Base-by-base conservation (phyloP, 73 alveolate genomes). In the Stentor roeselii region DNA sequence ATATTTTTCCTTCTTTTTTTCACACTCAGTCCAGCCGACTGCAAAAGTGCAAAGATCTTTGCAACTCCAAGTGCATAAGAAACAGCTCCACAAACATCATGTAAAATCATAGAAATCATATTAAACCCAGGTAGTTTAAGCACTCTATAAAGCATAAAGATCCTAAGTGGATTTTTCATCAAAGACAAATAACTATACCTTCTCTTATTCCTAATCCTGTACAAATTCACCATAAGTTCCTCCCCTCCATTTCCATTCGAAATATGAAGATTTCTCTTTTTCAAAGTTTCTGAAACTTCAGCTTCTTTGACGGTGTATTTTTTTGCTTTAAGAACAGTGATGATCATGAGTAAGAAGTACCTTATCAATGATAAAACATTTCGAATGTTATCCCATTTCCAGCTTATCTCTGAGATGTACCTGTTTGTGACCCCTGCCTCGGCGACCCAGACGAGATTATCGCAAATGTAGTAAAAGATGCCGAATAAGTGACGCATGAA, bases 371-470 rank as follows among this genome's bases (percentile, higher is more conserved):
- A 67, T 2, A 67, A 21, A 27, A 32, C n/a, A 32, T 67, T 32
- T 32, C 34, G 21, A 11, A 40, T 34, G 37, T 40, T 67, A 27
- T 67, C 80, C 80, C 80, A 67, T 67, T 67, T 67, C 80, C 80
- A 67, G 14, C 14, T 30, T 2, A 40, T n/a, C 27, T 32, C 37
- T 21, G 37, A 67, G 11, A 67, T 32, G 34, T 21, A 67, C 27
- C 34, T 32, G 37, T 40, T 67, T 1, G 34, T 67, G 34, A 67
- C 80, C 14, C 80, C 80, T 1, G 37, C 37, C 27, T 67, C 37
- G 34, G 80, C n/a, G 34, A 67, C 37, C 37, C 80, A 67, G n/a
- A 67, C 80, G 34, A 67, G 14, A 67, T 67, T 67, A 67, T 67
- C 80, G 27, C 21, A 67, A 30, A 67, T 34, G 34, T 67, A 67